Percentiles rank a stretch among this genome's conserved stretches.
phyloP scores from a whole-genome alignment of 1,284 basidiomycete genomes.

The Pyrrhoderma lamaoense region DNA sequence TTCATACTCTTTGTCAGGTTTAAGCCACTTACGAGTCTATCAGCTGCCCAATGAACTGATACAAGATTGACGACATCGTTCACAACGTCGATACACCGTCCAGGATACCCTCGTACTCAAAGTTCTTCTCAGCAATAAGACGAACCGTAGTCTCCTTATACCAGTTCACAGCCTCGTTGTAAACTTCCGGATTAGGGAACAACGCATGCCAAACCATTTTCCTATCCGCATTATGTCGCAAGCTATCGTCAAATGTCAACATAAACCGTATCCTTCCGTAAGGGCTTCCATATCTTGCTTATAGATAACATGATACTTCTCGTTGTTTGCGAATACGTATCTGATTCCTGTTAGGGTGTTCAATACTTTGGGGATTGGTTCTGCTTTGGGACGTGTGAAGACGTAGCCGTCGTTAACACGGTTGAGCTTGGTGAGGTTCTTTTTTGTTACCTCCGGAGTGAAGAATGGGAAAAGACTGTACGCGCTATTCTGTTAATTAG shows the following conservation, averaged over 20 bases:
- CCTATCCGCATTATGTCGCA: conserved; percentile 25
- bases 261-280: conserved; percentile 29
- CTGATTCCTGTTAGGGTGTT: conserved; percentile 37
- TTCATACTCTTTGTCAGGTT: not conserved
- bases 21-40: conserved; percentile 21
- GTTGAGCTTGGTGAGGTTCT: conserved; percentile 34
- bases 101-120: conserved; percentile 19
- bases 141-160: conserved; percentile 17
- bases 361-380: conserved; percentile 32
- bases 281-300: conserved; percentile 20
- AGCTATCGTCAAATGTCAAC: conserved; percentile 27
- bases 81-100: conserved; percentile 28
- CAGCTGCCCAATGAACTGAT: conserved; percentile 25
- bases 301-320: conserved; percentile 33
- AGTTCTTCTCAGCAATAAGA: conserved; percentile 20
- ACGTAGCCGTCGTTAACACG: conserved; percentile 34
- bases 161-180: conserved; percentile 15
- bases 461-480: conserved; percentile 51
- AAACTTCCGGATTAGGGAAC: conserved; percentile 16
- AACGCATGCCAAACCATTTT: conserved; percentile 18
- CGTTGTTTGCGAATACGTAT: conserved; percentile 34
- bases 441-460: conserved; percentile 39
- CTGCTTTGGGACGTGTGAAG: conserved; percentile 32
- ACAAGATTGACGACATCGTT: conserved; percentile 29
- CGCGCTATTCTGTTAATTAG: conserved; percentile 21